Base-by-base conservation (phyloP, 768 basidiomycete genomes). In the Tylopilus intermedius region DNA sequence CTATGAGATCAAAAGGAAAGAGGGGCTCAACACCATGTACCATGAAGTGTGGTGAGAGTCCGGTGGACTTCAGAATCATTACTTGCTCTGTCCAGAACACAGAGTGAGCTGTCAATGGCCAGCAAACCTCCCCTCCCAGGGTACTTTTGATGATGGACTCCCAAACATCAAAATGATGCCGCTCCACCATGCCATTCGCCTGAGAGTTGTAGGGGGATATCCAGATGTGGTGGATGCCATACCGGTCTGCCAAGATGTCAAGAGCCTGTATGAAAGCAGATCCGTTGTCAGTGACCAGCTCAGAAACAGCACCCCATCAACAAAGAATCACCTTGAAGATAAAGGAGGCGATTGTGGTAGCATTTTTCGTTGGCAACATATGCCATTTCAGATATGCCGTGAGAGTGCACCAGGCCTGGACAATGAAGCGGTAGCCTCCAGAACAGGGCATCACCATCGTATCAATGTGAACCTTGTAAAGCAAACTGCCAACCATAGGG, bases 1-100 rank as follows among this genome's bases (percentile, higher is more conserved):
- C 66, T 0, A 56, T 14, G 0, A 71, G 27, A 27, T 72, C 65
- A 43, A 69, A 67, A 0, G 66, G 55, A 18, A 72, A 62, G 0
- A 73, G 43, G 0, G 67, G 65, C 13, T 71, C 61, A 0, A 60
- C 30, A 4, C 72, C 65, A 48, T 73, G 39, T 1, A 46, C 44
- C 27, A 44, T 44, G n/a, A 44, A 44, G 27, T 44, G 29, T 2
- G 6, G 27, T 27, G 15, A 44, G 1, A 46, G 32, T 8, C 45
- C 14, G 3, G 26, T 46, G 6, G 26, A 18, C 18, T 18, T 18
- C 18, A 18, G 18, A 18, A 18, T 18, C 18, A 1, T 18, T 18
- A 18, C 18, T 15, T 1, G 2, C n/a, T 47, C 47, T n/a, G 35
- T 35, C 47, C 37, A 38, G 2, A 40, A 40, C 4, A 40, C 8